A percentile compares a stretch with the other conserved stretches of the same genome.
phyloP scores from a whole-genome alignment of 345 rosid species.

The Sisymbrium irio region DNA sequence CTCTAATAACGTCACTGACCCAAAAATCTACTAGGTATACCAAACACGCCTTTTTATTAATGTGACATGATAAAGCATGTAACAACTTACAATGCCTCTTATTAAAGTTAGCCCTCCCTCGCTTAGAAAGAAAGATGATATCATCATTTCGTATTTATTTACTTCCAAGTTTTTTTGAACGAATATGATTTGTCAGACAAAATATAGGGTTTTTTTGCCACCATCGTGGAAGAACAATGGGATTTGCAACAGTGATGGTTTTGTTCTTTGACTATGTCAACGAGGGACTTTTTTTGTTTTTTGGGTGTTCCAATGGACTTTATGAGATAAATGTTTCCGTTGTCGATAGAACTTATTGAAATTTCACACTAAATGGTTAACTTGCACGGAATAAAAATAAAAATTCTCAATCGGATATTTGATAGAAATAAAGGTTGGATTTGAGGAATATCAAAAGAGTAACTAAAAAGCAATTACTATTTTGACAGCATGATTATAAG shows the following conservation, averaged over 20 bases:
- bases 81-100: neutral
- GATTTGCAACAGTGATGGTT: constrained; percentile 6
- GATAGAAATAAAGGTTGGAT: neutral
- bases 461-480: neutral
- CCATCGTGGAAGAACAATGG: constrained; percentile 14
- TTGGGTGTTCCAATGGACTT: neutral
- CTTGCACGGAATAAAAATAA: neutral
- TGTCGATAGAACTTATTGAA: neutral
- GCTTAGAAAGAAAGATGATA: neutral
- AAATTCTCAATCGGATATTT: neutral
- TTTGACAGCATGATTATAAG: no score
- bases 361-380: neutral
- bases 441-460: neutral
- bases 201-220: neutral
- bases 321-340: neutral
- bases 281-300: neutral
- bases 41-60: neutral
- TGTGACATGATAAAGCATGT: neutral
- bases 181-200: constrained; percentile 1
- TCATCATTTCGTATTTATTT: neutral
- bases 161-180: neutral
- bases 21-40: no score
- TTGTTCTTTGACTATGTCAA: neutral
- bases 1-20: neutral
- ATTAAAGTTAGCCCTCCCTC: neutral